These are phyloP conservation scores for Santalum album DNA, from an alignment of 164 flowering plant genomes.

Conservation along the genomic window DNA sequence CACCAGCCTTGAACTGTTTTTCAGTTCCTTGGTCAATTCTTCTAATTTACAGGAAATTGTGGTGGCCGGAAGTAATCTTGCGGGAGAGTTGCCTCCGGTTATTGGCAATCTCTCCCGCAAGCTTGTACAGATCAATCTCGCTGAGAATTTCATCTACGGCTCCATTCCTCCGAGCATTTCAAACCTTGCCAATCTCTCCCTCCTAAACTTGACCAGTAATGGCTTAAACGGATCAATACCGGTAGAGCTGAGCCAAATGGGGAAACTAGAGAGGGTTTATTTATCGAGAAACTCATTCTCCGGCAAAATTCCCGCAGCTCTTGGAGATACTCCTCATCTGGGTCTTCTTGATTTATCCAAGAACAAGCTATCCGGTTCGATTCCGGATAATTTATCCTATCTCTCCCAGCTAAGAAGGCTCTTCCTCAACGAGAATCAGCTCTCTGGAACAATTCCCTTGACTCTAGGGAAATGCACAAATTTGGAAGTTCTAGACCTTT, in stretches of 20 bases:
- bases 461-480: constrained; percentile 68
- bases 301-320: constrained; percentile 57
- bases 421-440: constrained; percentile 52
- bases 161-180: constrained; percentile 66
- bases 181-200: constrained; percentile 66
- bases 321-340: constrained; percentile 58
- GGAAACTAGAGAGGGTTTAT: constrained; percentile 59
- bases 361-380: constrained; percentile 71
- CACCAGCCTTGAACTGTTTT: constrained; percentile 61
- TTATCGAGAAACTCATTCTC: constrained; percentile 61
- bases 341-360: constrained; percentile 78
- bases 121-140: constrained; percentile 64
- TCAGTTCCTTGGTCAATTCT: constrained; percentile 47
- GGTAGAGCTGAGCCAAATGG: constrained; percentile 34
- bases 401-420: constrained; percentile 73
- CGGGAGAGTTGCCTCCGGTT: constrained; percentile 55
- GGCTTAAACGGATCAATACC: constrained; percentile 70
- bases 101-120: constrained; percentile 56
- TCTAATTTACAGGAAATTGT: constrained; percentile 71
- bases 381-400: constrained; percentile 64
- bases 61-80: constrained; percentile 68
- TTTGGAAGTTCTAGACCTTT: constrained; percentile 74
- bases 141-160: constrained; percentile 61
- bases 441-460: constrained; percentile 65
- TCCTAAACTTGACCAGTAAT: constrained; percentile 72